Conservation (phyloP, 257 asterid species). For the Ophiorrhiza pumila region DNA sequence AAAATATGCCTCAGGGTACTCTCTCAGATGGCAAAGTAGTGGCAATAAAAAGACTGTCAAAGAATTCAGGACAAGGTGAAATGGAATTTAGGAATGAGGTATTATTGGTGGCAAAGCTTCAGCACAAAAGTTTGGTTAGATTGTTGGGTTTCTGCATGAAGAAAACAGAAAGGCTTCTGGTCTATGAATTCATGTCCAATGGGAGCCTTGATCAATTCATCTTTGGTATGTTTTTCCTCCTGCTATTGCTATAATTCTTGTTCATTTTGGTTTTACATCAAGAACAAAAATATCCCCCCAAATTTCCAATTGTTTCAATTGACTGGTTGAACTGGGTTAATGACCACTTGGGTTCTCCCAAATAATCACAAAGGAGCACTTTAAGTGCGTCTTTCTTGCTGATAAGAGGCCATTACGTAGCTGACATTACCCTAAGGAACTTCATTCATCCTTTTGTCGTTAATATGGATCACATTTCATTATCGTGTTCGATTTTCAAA, state of each 20-base stretch:
- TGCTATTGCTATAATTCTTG: not conserved
- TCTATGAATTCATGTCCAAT: conserved; percentile 28
- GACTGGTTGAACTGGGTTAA: too few species aligned
- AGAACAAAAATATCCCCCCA: too few species aligned
- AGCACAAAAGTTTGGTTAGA: conserved; percentile 30
- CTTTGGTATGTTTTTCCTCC: conserved; percentile 19
- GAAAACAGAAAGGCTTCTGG: conserved; percentile 20
- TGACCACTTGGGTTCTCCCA: too few species aligned
- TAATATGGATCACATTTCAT: too few species aligned
- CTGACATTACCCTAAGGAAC: too few species aligned
- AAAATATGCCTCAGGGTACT: conserved; percentile 17
- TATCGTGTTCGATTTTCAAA: too few species aligned
- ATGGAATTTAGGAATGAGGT: conserved; percentile 32
- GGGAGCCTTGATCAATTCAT: conserved; percentile 26
- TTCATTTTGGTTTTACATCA: not conserved
- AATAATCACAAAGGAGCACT: too few species aligned
- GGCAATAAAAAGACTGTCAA: conserved; percentile 32
- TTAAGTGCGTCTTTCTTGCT: too few species aligned
- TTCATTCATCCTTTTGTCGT: too few species aligned
- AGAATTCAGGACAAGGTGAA: conserved; percentile 23
- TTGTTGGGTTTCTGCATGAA: conserved; percentile 24
- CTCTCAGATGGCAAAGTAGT: conserved; percentile 21
- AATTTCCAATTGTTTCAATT: not conserved
- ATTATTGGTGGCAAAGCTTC: conserved; percentile 25
- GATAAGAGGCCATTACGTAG: too few species aligned